Conservation (phyloP, 73 alveolate species). For the Blepharisma stoltei region DNA sequence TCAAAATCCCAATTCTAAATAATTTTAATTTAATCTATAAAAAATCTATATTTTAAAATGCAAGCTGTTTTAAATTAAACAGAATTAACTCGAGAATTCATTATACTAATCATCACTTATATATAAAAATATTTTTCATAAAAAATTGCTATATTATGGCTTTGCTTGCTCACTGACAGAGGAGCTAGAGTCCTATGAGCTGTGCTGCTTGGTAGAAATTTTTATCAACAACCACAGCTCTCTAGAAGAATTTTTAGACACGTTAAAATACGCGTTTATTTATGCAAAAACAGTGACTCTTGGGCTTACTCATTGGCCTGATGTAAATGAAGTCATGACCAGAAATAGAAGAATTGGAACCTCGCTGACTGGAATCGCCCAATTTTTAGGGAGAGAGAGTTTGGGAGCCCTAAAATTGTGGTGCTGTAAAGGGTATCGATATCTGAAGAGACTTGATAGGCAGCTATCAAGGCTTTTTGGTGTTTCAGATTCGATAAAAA, state of each 20-base stretch:
- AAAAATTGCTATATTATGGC: too few relatives aligned
- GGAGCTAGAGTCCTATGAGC: slow-evolving; percentile 58
- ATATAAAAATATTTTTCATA: too few relatives aligned
- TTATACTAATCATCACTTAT: too few relatives aligned
- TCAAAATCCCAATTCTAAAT: too few relatives aligned
- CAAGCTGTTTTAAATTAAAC: too few relatives aligned
- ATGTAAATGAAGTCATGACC: slow-evolving; percentile 55
- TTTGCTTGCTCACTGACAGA: too few relatives aligned
- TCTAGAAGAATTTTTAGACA: slow-evolving; percentile 51
- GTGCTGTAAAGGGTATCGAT: slow-evolving; percentile 52
- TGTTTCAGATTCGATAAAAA: slow-evolving; percentile 53
- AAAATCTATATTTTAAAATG: too few relatives aligned
- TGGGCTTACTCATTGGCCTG: slow-evolving; percentile 56
- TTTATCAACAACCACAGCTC: slow-evolving; percentile 51
- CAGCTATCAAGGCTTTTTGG: slow-evolving; percentile 40
- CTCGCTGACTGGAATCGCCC: slow-evolving; percentile 70
- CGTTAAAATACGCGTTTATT: slow-evolving; percentile 45
- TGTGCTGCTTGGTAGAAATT: slow-evolving; percentile 67
- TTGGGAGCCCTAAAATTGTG: slow-evolving; percentile 35
- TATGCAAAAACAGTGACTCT: slow-evolving; percentile 65
- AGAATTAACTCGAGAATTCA: too few relatives aligned
- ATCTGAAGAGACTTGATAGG: slow-evolving; percentile 41
- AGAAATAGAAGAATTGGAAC: slow-evolving; percentile 66
- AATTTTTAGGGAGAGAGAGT: slow-evolving; percentile 44
- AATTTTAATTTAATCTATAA: too few relatives aligned